Evolutionary conservation across 108 stramenopile species (phyloP).

Genomic region (Nannochloropsis oceanica): DNA sequence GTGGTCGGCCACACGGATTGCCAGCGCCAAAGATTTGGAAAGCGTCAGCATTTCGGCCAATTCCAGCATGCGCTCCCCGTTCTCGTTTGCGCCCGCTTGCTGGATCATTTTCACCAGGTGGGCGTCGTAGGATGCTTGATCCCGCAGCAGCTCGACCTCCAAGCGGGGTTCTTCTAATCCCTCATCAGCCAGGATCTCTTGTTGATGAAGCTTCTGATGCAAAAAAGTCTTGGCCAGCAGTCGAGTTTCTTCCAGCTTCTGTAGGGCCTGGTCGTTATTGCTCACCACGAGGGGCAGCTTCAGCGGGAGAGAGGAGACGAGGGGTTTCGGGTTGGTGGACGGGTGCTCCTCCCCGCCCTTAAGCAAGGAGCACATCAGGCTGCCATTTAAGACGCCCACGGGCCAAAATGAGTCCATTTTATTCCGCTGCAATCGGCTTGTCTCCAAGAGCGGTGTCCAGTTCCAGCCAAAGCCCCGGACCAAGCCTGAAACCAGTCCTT

Average conservation of each 20-base stretch:
- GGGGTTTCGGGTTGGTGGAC: not conserved
- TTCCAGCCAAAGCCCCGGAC: constrained; percentile 11
- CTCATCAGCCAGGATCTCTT: not conserved
- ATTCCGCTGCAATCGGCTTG: constrained; percentile 4
- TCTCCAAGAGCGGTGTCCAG: constrained; percentile 19
- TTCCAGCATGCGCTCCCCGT: constrained; percentile 7
- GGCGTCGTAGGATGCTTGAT: constrained; percentile 9
- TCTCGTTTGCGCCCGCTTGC: constrained; percentile 6
- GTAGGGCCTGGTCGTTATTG: not conserved
- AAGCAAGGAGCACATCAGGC: constrained; percentile 6
- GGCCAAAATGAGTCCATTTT: constrained; percentile 22
- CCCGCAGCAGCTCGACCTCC: constrained; percentile 3
- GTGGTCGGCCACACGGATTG: constrained; percentile 16
- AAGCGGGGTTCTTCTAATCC: not conserved
- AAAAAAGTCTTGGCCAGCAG: not conserved
- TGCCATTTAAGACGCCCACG: constrained; percentile 16
- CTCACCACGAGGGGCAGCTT: not conserved
- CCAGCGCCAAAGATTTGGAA: constrained; percentile 12
- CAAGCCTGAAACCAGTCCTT: constrained; percentile 6
- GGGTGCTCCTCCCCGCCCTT: constrained; percentile 21
- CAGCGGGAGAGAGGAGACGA: not conserved
- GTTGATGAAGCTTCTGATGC: not conserved
- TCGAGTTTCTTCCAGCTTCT: not conserved
- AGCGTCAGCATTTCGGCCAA: constrained; percentile 1
- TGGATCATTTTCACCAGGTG: constrained; percentile 17